Evolutionary conservation across 768 basidiomycete genomes (phyloP).

Genomic region (Mycena amicta): DNA sequence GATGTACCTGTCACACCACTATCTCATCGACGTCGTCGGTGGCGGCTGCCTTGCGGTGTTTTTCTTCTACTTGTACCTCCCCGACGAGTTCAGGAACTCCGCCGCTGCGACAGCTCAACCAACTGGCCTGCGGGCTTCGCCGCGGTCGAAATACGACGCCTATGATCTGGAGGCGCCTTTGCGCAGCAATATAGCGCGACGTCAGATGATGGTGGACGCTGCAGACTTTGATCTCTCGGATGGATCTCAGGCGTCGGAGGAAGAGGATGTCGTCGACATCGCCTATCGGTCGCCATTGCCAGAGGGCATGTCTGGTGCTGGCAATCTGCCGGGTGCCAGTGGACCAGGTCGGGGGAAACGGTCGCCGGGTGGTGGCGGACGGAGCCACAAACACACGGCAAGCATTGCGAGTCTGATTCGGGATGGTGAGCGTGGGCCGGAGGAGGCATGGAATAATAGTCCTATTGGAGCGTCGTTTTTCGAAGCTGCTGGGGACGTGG

Average conservation of each 20-base stretch:
- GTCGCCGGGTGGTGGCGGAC: slow-evolving; percentile 24
- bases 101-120: slow-evolving; percentile 55
- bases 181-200: slow-evolving; percentile 22
- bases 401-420: slow-evolving; percentile 83
- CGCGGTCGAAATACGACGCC: slow-evolving; percentile 67
- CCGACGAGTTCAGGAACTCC: slow-evolving; percentile 69
- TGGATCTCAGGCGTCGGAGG: slow-evolving; percentile 57
- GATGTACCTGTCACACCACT: slow-evolving; percentile 98
- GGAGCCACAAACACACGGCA: slow-evolving; percentile 76
- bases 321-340: slow-evolving; percentile 21
- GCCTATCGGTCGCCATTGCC: slow-evolving; percentile 68
- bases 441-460: slow-evolving; percentile 84
- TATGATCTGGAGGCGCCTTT: slow-evolving; percentile 74
- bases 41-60: slow-evolving; percentile 89
- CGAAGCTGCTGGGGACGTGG: slow-evolving; percentile 44
- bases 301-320: too few species aligned
- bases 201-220: slow-evolving; percentile 40
- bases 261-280: slow-evolving; percentile 67
- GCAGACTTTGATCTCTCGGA: slow-evolving; percentile 60
- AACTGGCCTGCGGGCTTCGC: slow-evolving; percentile 25
- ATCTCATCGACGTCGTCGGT: slow-evolving; percentile 95
- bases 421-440: slow-evolving; percentile 71
- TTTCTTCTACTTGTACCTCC: slow-evolving; percentile 88
- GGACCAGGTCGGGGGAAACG: slow-evolving; percentile 25
- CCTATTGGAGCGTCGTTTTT: slow-evolving; percentile 50